Evolutionary conservation across 1,139 yeast species (phyloP).

Genomic region (Yamadazyma siamensis): DNA sequence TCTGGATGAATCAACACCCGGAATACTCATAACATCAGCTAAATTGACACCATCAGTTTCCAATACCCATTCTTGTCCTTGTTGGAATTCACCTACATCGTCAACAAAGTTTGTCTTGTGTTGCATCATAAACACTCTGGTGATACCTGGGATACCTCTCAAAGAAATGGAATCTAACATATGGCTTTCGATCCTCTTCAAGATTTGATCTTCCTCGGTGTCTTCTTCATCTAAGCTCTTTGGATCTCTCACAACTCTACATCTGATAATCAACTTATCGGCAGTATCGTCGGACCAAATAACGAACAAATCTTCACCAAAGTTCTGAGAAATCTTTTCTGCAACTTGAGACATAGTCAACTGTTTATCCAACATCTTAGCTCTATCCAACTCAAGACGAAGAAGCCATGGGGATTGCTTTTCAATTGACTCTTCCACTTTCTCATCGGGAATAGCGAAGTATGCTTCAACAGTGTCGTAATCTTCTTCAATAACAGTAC

Average conservation of each 20-base stretch:
- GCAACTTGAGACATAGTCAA: conserved; percentile 98
- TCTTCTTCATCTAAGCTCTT: conserved; percentile 92
- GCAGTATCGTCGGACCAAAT: conserved; percentile 99
- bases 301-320: conserved; percentile 92
- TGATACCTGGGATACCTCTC: conserved; percentile 94
- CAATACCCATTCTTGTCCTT: conserved; percentile 94
- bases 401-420: conserved; percentile 97
- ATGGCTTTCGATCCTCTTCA: conserved; percentile 92
- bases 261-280: conserved; percentile 92
- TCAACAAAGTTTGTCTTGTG: conserved; percentile 80
- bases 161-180: conserved; percentile 94
- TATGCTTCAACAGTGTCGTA: conserved; percentile 95
- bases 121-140: conserved; percentile 92
- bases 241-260: conserved; percentile 97
- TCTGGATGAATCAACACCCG: conserved; percentile 88
- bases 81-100: conserved; percentile 79
- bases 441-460: conserved; percentile 97
- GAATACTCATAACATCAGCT: conserved; percentile 92
- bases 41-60: conserved; percentile 98
- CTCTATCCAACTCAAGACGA: conserved; percentile 96
- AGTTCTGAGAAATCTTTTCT: conserved; percentile 87
- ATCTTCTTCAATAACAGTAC: conserved; percentile 95
- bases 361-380: conserved; percentile 97
- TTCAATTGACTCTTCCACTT: conserved; percentile 87
- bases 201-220: conserved; percentile 95